Base-by-base conservation (phyloP, 2,329 filamentous ascomycete species). In the Aspergillus ochraceus region DNA sequence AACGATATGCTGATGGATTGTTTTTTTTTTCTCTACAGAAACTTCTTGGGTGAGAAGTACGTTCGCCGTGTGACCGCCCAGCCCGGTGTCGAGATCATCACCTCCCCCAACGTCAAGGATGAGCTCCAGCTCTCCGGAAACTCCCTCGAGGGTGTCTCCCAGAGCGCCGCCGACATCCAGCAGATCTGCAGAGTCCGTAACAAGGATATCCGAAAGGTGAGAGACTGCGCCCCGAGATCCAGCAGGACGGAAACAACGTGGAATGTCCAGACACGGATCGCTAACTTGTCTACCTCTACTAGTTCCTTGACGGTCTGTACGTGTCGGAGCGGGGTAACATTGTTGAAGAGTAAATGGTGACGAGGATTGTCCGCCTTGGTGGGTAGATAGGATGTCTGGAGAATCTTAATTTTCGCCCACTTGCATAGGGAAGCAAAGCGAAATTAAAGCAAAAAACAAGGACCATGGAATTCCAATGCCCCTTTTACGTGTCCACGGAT, bases 301-400 rank as follows among this genome's bases (percentile, higher is more conserved):
- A 96, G 91, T 99, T 99, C 90, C 89, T 99, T 87, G 96, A 99
- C 85, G 95, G 95, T 89, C 87, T 99, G 82, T 99, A 99, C 87
- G 95, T 99, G 77, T 97, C 93, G 79, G 95, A 99, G 90, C 90
- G 92, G 86, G 90, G 90, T 83, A 97, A 98, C 89, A 89, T 99
- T 76, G 85, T 86, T 72, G 90, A 92, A 69, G 77, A 80, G 59
- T 81, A 77, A 71, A 76, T 66, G 68, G 67, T 71, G 66, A 66
- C 64, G 64, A 55, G 53, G 60, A 70, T 65, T 68, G 69, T 72
- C 66, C 62, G 64, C 59, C 67, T 68, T 70, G 67, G 66, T 69
- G 70, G 69, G 68, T 66, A 69, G 66, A 70, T 65, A 68, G 71
- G 70, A 72, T 74, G 72, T 71, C 67, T 68, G 70, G 71, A 71